Percentiles rank a stretch among this genome's conserved stretches.
Conservation (phyloP, 2,329 filamentous ascomycete species). For the Penicillium expansum region DNA sequence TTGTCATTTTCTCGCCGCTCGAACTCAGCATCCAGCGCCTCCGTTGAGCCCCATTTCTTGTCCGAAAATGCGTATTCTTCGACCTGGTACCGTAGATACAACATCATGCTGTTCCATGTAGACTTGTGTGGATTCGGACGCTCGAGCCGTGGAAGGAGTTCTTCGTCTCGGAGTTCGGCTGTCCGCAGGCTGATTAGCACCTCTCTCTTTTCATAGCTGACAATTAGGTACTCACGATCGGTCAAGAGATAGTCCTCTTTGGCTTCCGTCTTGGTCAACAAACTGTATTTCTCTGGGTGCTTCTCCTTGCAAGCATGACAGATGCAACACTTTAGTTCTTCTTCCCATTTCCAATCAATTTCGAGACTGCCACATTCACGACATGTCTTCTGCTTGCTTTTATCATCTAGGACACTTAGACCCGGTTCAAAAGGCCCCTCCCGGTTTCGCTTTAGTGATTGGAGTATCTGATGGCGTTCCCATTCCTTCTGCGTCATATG, state of each 20-base stretch:
- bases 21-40: slow-evolving; percentile 85
- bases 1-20: slow-evolving; percentile 73
- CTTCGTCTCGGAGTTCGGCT: slow-evolving; percentile 87
- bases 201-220: not conserved
- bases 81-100: slow-evolving; percentile 89
- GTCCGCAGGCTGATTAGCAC: slow-evolving; percentile 7
- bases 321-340: slow-evolving; percentile 71
- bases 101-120: slow-evolving; percentile 98
- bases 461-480: slow-evolving; percentile 77
- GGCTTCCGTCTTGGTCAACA: slow-evolving; percentile 95
- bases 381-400: slow-evolving; percentile 68
- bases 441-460: slow-evolving; percentile 68
- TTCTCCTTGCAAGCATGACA: slow-evolving; percentile 88
- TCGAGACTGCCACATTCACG: slow-evolving; percentile 78
- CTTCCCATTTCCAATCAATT: slow-evolving; percentile 94
- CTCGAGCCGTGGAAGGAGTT: slow-evolving; percentile 81
- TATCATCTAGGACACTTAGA: slow-evolving; percentile 68
- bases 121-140: slow-evolving; percentile 93
- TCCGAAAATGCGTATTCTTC: slow-evolving; percentile 83
- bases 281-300: slow-evolving; percentile 84
- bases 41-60: slow-evolving; percentile 85
- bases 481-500: slow-evolving; percentile 90
- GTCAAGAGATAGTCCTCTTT: slow-evolving; percentile 93
- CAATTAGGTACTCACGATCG: slow-evolving; percentile 62
- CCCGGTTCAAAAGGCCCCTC: slow-evolving; percentile 85